Evolutionary conservation across 1,139 yeast genomes (phyloP).

Genomic region (Scheffersomyces lignicola): DNA sequence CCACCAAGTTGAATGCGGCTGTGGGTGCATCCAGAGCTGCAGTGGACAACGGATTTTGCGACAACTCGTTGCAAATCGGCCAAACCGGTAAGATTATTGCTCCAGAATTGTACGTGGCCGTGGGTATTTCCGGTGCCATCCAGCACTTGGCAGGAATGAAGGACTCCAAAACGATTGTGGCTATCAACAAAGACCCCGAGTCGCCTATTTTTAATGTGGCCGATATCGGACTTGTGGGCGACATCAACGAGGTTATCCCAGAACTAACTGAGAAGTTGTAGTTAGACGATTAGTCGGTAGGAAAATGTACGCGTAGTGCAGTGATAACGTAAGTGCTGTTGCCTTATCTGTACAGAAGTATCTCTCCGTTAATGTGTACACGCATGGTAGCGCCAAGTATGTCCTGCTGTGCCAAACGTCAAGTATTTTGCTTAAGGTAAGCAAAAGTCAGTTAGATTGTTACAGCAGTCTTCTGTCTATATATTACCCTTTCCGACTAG

Average conservation of each 20-base stretch:
- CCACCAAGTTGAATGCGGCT: constrained; percentile 83
- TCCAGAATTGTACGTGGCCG: constrained; percentile 89
- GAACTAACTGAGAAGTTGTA: constrained; percentile 76
- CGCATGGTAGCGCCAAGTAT: too few species aligned
- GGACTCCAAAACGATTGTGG: constrained; percentile 90
- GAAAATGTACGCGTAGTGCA: too few species aligned
- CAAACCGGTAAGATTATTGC: constrained; percentile 98
- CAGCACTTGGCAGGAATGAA: constrained; percentile 99
- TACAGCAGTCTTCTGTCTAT: too few species aligned
- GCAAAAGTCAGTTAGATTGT: too few species aligned
- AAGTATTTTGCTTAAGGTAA: too few species aligned
- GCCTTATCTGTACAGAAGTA: too few species aligned
- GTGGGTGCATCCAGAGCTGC: constrained; percentile 99
- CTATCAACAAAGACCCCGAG: constrained; percentile 91
- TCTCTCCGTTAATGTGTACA: too few species aligned
- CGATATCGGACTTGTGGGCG: constrained; percentile 88
- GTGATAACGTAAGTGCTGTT: too few species aligned
- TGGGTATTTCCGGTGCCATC: constrained; percentile 95
- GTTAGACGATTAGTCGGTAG: too few species aligned
- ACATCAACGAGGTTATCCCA: constrained; percentile 80
- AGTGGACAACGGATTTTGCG: constrained; percentile 93
- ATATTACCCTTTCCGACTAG: too few species aligned
- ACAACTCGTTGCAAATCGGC: constrained; percentile 96
- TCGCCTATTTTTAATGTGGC: constrained; percentile 93
- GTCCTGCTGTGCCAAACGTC: too few species aligned